These are phyloP conservation scores for Hypoxylon trugodes DNA, from an alignment of 495 filamentous ascomycete species.

Conservation along the genomic window DNA sequence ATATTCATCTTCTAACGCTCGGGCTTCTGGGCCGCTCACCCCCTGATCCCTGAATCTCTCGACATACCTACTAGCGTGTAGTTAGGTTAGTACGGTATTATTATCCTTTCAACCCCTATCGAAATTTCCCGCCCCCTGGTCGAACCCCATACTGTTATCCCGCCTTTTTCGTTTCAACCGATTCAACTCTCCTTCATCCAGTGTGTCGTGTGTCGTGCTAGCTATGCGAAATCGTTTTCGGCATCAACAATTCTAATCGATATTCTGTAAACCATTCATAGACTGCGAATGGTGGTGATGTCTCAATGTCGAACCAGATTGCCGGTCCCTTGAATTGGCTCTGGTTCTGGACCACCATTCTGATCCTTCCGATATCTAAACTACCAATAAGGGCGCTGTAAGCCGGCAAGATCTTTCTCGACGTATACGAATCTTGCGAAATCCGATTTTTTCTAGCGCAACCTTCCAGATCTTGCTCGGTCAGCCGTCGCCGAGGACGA, in stretches of 20 bases:
- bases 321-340: constrained; percentile 42
- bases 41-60: constrained; percentile 33
- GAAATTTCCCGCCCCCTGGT: constrained; percentile 40
- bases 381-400: constrained; percentile 20
- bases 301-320: constrained; percentile 43
- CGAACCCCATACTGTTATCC: constrained; percentile 33
- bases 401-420: constrained; percentile 3
- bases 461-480: constrained; percentile 4
- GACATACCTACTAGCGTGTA: not conserved
- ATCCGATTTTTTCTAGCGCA: constrained; percentile 1
- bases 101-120: constrained; percentile 37
- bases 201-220: too few species aligned
- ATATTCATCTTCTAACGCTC: constrained; percentile 34
- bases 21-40: constrained; percentile 28
- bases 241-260: too few species aligned
- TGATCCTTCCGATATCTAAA: constrained; percentile 22
- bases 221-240: constrained; percentile 7
- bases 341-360: constrained; percentile 32
- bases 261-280: too few species aligned
- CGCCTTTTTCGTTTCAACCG: constrained; percentile 40
- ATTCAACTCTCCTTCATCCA: constrained; percentile 32
- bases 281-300: constrained; percentile 34
- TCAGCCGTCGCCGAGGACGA: constrained; percentile 22
- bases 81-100: constrained; percentile 20
- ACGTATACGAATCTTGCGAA: constrained; percentile 6